Evolutionary conservation across 176 grass and related monocot species (phyloP), one percentile per base, ranked within the genome.

Genomic region (Hordeum vulgare): DNA sequence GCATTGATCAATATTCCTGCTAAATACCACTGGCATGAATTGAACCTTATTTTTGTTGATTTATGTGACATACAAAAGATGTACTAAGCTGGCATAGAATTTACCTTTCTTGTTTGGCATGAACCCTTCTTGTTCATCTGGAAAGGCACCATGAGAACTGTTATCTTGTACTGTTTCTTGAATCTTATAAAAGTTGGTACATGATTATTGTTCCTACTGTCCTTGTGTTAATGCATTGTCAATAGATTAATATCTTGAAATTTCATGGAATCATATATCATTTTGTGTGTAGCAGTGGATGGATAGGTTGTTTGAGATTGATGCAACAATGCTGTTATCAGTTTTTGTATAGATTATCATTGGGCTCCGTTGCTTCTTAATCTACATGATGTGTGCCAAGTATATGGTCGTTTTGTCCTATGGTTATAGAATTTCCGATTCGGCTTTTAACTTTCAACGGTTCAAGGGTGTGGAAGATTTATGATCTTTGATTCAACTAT

Each of bases 41-140:
- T 28, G 25, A 21, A 17, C 26, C 11, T 72, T 73, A 27, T 23
- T 72, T 73, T 34, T 27, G 15, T 78, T 78, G 24, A 71, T 61
- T 60, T 82, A 24, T 45, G 3, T 29, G 41, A 59, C 25, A 45
- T 18, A 61, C 39, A 45, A 44, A 60, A 60, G 11, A 58, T 23
- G 54, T 82, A 54, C 26, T 42, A 61, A 72, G 53, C 12, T 82
- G 80, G 12, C 21, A 67, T 58, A 58, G 5, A 20, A 20, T 41
- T 81, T 71, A 58, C 49, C 11, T 58, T 56, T 70, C 47, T 70
- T 33, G n/a, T 82, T 82, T 82, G 51, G 58, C 28, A 71, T 82
- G 26, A 53, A 61, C 40, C 66, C 53, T 57, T 81, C 11, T 60
- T 72, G 54, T 71, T 82, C 35, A 72, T 71, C 61, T 72, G 10